Conservation (phyloP, 805 yeast genomes). For the Huiozyma sinensis region DNA sequence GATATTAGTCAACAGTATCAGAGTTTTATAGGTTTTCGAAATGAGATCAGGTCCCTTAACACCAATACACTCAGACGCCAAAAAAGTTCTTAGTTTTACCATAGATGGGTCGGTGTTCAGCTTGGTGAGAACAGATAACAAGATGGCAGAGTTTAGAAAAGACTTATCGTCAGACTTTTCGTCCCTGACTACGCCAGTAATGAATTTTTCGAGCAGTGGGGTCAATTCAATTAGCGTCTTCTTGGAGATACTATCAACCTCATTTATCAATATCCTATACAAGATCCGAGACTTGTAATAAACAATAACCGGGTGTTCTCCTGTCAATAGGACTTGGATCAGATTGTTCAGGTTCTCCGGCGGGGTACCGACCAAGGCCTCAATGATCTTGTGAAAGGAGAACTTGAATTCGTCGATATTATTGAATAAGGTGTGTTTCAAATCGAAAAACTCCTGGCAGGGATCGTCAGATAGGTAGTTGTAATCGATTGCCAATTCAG, state of each 20-base stretch:
- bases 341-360: not conserved
- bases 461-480: conserved; percentile 24
- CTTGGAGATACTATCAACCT: conserved; percentile 22
- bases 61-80: conserved; percentile 59
- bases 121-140: conserved; percentile 28
- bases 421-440: conserved; percentile 15
- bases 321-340: not conserved
- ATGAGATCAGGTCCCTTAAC: conserved; percentile 34
- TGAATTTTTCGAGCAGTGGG: conserved; percentile 23
- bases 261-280: conserved; percentile 22
- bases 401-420: not conserved
- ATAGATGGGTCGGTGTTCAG: conserved; percentile 28
- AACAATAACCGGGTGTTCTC: conserved; percentile 2
- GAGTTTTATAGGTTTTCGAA: conserved; percentile 34
- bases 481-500: conserved; percentile 32
- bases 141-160: conserved; percentile 24
- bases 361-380: not conserved
- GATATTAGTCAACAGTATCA: conserved; percentile 38
- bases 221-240: conserved; percentile 17
- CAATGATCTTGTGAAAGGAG: not conserved
- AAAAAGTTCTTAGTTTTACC: conserved; percentile 45
- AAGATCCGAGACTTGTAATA: conserved; percentile 30
- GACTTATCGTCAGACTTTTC: conserved; percentile 27
- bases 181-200: conserved; percentile 25
- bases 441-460: conserved; percentile 9